Conservation (phyloP, 1,284 basidiomycete genomes). For the Gomphus bonarii region DNA sequence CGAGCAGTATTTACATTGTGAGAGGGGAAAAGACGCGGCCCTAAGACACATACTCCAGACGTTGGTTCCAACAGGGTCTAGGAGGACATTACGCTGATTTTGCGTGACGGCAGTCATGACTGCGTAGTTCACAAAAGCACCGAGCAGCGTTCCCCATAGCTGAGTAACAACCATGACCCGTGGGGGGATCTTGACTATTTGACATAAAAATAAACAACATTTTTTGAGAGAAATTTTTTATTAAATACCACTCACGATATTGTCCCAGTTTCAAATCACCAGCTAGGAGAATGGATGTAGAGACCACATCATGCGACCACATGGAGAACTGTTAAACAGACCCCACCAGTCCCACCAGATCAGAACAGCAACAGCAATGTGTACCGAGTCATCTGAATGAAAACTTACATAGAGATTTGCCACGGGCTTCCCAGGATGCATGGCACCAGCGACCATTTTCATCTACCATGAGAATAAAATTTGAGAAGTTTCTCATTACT, state of each 20-base stretch:
- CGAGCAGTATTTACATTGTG: slow-evolving; percentile 19
- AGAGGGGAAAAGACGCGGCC: too few relatives aligned
- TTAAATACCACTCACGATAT: slow-evolving; percentile 31
- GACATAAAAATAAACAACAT: neutral
- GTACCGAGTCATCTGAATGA: neutral
- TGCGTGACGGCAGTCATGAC: slow-evolving; percentile 49
- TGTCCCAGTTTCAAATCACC: slow-evolving; percentile 65
- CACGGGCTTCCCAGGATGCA: slow-evolving; percentile 53
- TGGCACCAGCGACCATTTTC: slow-evolving; percentile 56
- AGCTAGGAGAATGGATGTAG: slow-evolving; percentile 39
- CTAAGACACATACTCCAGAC: slow-evolving; percentile 50
- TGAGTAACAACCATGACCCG: slow-evolving; percentile 60
- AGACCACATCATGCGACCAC: slow-evolving; percentile 52
- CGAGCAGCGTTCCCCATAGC: slow-evolving; percentile 53
- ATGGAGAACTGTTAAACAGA: slow-evolving; percentile 39
- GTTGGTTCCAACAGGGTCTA: slow-evolving; percentile 42
- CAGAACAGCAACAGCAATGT: neutral
- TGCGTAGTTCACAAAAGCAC: slow-evolving; percentile 26
- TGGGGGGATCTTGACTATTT: slow-evolving; percentile 56
- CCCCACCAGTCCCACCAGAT: neutral
- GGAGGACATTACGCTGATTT: slow-evolving; percentile 39
- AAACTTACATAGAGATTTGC: slow-evolving; percentile 51
- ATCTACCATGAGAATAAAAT: slow-evolving; percentile 21
- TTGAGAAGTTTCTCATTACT: neutral
- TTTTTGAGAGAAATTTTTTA: too few relatives aligned